Percentiles rank a stretch among this genome's conserved stretches.
These are phyloP conservation scores for Coniochaeta sp. DNA, from an alignment of 2,329 filamentous ascomycete genomes.

Conservation along the genomic window DNA sequence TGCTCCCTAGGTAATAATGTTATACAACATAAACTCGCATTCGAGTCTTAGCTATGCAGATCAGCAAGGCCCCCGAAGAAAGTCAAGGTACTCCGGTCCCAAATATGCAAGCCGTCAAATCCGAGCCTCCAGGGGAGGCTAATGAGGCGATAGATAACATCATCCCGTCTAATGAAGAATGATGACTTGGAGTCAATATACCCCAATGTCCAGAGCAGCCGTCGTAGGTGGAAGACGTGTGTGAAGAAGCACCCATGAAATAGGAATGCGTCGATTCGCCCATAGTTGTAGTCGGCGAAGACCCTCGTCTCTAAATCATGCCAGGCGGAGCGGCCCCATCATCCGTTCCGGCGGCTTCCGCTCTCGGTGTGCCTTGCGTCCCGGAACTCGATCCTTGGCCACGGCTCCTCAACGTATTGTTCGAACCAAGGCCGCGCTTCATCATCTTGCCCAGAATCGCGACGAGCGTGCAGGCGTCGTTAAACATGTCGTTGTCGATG, in stretches of 20 bases:
- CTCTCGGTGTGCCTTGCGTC: slow-evolving; percentile 14
- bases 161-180: background rate
- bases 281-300: background rate
- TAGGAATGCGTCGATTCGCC: background rate
- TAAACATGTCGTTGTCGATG: slow-evolving; percentile 93
- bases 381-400: slow-evolving; percentile 22
- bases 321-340: slow-evolving; percentile 10
- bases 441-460: slow-evolving; percentile 83
- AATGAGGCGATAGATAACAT: background rate
- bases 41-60: background rate
- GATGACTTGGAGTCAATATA: background rate
- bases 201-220: background rate
- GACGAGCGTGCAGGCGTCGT: slow-evolving; percentile 83
- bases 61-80: background rate
- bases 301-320: slow-evolving; percentile 12
- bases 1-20: background rate
- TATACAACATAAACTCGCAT: background rate
- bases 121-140: background rate
- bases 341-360: slow-evolving; percentile 4
- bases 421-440: slow-evolving; percentile 56
- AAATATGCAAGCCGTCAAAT: background rate
- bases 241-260: too few relatives aligned
- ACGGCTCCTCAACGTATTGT: slow-evolving; percentile 24
- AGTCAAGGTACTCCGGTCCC: background rate
- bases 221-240: background rate